A percentile compares a stretch with the other conserved stretches of the same genome.
Conservation (phyloP, 73 alveolate genomes). For the Breviolum minutum region DNA sequence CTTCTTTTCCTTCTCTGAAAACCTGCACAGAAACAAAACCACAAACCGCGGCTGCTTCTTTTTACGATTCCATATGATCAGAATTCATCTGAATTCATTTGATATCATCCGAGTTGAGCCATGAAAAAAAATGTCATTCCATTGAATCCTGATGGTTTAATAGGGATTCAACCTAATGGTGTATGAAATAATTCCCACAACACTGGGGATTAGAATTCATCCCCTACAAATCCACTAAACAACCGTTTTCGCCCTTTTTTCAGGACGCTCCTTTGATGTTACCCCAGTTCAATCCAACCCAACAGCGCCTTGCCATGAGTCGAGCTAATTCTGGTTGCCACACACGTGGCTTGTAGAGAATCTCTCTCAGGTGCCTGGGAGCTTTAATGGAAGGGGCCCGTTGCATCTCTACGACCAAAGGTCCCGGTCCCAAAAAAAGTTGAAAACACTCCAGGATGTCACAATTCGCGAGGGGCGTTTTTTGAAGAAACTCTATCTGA, state of each 20-base stretch:
- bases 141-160: too few species aligned
- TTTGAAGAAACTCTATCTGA: too few species aligned
- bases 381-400: too few species aligned
- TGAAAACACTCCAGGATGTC: too few species aligned
- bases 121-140: not conserved
- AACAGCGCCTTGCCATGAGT: slow-evolving; percentile 43
- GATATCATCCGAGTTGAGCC: not conserved
- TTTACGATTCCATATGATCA: not conserved
- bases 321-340: slow-evolving; percentile 41
- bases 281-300: not conserved
- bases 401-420: too few species aligned
- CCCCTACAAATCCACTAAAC: not conserved
- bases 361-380: slow-evolving; percentile 12
- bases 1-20: slow-evolving; percentile 42
- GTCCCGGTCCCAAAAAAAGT: too few species aligned
- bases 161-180: too few species aligned
- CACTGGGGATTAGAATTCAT: not conserved
- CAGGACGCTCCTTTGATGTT: not conserved
- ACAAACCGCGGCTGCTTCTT: too few species aligned
- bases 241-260: not conserved
- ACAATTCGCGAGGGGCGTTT: too few species aligned
- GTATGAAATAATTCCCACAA: not conserved
- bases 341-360: slow-evolving; percentile 54
- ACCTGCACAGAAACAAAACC: slow-evolving; percentile 14
- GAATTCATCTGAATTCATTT: not conserved